Base-by-base conservation (phyloP, 495 filamentous ascomycete genomes). In the Neurospora terricola region DNA sequence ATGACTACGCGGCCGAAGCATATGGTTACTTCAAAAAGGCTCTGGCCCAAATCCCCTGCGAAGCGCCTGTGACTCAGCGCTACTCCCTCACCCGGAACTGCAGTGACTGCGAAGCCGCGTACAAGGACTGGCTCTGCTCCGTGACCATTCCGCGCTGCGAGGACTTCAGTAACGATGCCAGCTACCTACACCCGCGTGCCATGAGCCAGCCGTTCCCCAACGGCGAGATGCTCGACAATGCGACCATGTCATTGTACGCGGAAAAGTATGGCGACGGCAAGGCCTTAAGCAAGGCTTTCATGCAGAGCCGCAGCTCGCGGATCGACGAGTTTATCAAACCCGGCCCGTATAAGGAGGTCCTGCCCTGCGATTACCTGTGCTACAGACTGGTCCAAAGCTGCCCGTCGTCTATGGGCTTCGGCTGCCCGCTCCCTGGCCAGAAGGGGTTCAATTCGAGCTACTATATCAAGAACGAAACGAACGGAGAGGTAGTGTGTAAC, bases 111-210 rank as follows among this genome's bases (percentile, higher is more conserved):
- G 89, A 85, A 9, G 73, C 75, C 3, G 92, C 93, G 7, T 99
- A 99, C 84, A 97, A 93, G 79, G 82, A 90, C 75, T 99, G 96
- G 96, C 90, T 99, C 48, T 99, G 96, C 84, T 89, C 92, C 69
- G 94, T 98, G 40, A 91, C 88, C 16, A 96, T 99, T 75, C 96
- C 96, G 0, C 91, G 92, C 48, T 99, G 96, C 85, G 89, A 89
- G 75, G 95, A 97, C 82, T 94, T 91, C 76, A 89, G 87, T 69
- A 88, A 85, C 36, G 70, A 75, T 1, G 81, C 84, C 2, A 3
- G 80, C 0, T 91, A 83, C 77, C 87, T 94, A 2, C 87, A 90
- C 71, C 83, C 87, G 7, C 91, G 96, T 40, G 93, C 93, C 72
- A 84, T 93, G 59, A 84, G 77, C 21, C 86, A 91, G 70, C 73